A percentile compares a stretch with the other conserved stretches of the same genome.
Conservation (phyloP, 1,284 basidiomycete genomes). For the Apiotrichum domesticum region DNA sequence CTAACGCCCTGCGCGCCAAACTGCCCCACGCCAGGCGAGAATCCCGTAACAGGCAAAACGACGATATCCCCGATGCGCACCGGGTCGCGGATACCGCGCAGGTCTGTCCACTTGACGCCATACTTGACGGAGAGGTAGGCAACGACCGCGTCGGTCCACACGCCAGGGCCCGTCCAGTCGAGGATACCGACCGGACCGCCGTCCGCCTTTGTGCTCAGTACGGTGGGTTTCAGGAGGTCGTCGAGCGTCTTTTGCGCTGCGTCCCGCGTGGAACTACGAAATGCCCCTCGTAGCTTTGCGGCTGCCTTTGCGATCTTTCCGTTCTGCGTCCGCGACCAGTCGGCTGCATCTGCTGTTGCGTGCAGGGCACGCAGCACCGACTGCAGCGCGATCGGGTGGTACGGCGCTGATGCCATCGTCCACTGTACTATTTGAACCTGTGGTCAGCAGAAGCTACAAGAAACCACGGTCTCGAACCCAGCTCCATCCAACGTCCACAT, state of each 20-base stretch:
- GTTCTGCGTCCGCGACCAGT: slow-evolving; percentile 23
- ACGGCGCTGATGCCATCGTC: slow-evolving; percentile 43
- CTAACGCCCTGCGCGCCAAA: slow-evolving; percentile 32
- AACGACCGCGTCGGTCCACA: slow-evolving; percentile 43
- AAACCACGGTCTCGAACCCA: too few relatives aligned
- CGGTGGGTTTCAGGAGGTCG: slow-evolving; percentile 17
- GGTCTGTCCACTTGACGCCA: slow-evolving; percentile 40
- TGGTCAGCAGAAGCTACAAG: background rate
- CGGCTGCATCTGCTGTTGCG: slow-evolving; percentile 31
- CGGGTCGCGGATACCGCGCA: slow-evolving; percentile 34
- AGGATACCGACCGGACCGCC: slow-evolving; percentile 45
- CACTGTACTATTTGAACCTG: slow-evolving; percentile 49
- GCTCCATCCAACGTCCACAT: background rate
- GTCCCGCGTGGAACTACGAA: too few relatives aligned
- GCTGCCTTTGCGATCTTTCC: background rate
- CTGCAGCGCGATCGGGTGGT: slow-evolving; percentile 39
- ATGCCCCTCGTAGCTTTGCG: too few relatives aligned
- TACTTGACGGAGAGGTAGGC: slow-evolving; percentile 40
- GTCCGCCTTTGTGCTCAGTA: slow-evolving; percentile 26
- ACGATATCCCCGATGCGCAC: slow-evolving; percentile 45
- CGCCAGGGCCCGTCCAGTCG: slow-evolving; percentile 46
- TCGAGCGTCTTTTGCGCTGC: background rate
- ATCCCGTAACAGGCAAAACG: slow-evolving; percentile 46
- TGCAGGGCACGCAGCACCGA: slow-evolving; percentile 38
- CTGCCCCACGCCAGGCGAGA: slow-evolving; percentile 46